These are phyloP conservation scores for Myrica gale DNA, from an alignment of 306 rosid species.

Conservation along the genomic window DNA sequence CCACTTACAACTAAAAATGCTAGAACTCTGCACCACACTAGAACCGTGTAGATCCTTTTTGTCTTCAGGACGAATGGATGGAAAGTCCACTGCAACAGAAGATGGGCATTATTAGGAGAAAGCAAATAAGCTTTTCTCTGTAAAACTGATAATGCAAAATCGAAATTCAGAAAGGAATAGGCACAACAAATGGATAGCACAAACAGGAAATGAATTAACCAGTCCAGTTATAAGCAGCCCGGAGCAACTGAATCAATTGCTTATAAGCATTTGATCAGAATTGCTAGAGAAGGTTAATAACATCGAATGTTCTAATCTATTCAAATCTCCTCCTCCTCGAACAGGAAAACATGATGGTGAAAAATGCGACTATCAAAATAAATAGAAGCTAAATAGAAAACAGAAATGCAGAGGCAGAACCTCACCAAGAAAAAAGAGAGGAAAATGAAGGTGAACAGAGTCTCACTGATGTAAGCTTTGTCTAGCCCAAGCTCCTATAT, in stretches of 20 bases:
- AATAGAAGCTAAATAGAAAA: constrained; percentile 4
- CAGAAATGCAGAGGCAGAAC: constrained; percentile 5
- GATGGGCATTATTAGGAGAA: constrained; percentile 9
- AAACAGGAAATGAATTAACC: neutral
- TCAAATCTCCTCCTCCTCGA: neutral
- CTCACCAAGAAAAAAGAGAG: constrained; percentile 81
- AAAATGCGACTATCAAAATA: neutral
- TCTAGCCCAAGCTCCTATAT: constrained; percentile 86
- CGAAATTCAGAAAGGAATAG: neutral
- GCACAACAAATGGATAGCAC: neutral
- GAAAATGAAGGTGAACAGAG: constrained; percentile 72
- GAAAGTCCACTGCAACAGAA: constrained; percentile 89
- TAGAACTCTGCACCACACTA: constrained; percentile 96
- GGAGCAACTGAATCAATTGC: constrained; percentile 6
- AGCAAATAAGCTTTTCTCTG: neutral
- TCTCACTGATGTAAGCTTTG: constrained; percentile 87
- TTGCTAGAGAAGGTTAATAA: neutral
- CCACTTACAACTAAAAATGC: constrained; percentile 88
- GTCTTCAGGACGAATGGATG: constrained; percentile 91
- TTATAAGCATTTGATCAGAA: constrained; percentile 5
- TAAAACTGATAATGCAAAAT: neutral
- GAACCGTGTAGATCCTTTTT: constrained; percentile 90
- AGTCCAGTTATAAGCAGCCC: neutral
- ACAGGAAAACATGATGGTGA: constrained; percentile 14
- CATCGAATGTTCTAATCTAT: neutral